Conservation (phyloP, 495 filamentous ascomycete species). For the Rostrohypoxylon terebratum region DNA sequence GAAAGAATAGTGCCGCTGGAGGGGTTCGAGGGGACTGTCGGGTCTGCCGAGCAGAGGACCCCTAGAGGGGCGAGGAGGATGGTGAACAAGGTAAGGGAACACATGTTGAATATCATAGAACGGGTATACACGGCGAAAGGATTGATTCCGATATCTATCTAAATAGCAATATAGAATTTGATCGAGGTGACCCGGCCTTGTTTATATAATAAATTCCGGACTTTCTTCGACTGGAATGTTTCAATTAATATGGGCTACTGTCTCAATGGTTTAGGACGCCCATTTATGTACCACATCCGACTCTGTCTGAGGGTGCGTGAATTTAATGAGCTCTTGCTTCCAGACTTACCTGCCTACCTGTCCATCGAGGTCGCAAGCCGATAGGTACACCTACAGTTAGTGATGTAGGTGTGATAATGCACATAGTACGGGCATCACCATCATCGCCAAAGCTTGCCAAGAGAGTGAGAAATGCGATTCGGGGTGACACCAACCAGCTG, state of each 20-base stretch:
- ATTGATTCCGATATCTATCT: neutral
- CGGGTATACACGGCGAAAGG: neutral
- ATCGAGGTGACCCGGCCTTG: neutral
- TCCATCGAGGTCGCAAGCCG: neutral
- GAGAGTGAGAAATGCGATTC: neutral
- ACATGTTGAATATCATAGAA: neutral
- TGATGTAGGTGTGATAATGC: neutral
- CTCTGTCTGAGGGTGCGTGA: neutral
- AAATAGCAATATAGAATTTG: neutral
- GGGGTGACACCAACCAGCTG: neutral
- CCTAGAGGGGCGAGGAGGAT: conserved; percentile 2
- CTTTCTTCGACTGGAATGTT: neutral
- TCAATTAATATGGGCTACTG: conserved; percentile 1
- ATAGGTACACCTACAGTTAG: neutral
- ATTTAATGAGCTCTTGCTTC: neutral
- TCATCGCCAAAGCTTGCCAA: neutral
- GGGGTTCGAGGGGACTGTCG: neutral
- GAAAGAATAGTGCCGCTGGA: neutral
- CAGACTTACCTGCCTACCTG: neutral
- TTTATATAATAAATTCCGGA: neutral
- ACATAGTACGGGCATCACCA: neutral
- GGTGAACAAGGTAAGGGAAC: neutral
- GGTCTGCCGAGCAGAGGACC: neutral
- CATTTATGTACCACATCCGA: neutral
- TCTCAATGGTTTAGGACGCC: neutral